Conservation (phyloP, 2,329 filamentous ascomycete species). For the Mycosphaerella sp. region DNA sequence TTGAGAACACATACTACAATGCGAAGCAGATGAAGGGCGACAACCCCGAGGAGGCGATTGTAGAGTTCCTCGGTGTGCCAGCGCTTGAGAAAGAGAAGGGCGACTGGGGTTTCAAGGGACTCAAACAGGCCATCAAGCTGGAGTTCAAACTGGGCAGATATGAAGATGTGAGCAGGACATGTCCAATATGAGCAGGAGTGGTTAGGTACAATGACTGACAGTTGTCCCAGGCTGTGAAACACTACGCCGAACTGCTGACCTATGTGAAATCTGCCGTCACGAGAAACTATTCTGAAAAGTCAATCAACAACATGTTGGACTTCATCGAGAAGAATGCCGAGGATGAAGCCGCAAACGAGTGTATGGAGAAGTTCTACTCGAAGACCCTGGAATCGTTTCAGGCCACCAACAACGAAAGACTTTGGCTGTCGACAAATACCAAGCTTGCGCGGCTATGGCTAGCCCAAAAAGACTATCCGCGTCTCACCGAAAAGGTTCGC, state of each 20-base stretch:
- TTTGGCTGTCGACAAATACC: constrained; percentile 98
- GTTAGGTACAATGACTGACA: constrained; percentile 20
- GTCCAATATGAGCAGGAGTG: background rate
- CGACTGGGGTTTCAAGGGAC: constrained; percentile 96
- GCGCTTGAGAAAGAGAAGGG: constrained; percentile 82
- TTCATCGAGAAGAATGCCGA: constrained; percentile 88
- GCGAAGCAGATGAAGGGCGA: constrained; percentile 91
- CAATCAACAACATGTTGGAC: constrained; percentile 98
- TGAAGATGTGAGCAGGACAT: constrained; percentile 55
- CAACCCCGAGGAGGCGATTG: constrained; percentile 80
- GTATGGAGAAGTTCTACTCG: constrained; percentile 94
- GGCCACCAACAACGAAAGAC: constrained; percentile 90
- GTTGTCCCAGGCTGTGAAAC: constrained; percentile 65
- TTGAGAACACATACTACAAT: constrained; percentile 99
- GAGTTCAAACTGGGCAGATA: constrained; percentile 92
- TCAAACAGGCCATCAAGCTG: constrained; percentile 97
- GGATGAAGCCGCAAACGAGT: constrained; percentile 63
- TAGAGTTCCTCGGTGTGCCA: constrained; percentile 86
- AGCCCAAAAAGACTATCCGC: constrained; percentile 79
- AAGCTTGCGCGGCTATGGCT: constrained; percentile 89
- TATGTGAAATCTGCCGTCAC: constrained; percentile 97
- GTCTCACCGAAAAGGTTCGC: constrained; percentile 73
- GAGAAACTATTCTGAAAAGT: constrained; percentile 97
- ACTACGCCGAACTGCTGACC: constrained; percentile 90
- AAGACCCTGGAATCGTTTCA: constrained; percentile 91